Evolutionary conservation across 768 basidiomycete genomes (phyloP), one percentile per base, ranked within the genome.

Genomic region (Amanita pseudoporphyria): DNA sequence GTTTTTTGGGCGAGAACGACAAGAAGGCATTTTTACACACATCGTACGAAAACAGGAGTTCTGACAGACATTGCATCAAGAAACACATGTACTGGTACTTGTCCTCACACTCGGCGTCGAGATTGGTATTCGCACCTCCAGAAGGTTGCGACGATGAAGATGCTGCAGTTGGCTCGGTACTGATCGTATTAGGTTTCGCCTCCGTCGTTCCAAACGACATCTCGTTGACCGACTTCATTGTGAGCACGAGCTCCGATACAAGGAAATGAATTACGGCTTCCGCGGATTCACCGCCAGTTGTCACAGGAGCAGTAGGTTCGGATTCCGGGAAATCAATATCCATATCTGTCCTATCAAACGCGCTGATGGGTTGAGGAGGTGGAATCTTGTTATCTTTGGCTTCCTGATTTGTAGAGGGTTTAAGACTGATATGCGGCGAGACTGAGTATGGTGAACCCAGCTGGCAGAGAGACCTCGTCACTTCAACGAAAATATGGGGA

Each of bases 11-110:
- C 0, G 81, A 78, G 58, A 79, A 91, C 0, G 87, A 84, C 46
- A 96, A 63, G 65, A 99, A 91, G 5, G 86, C 82, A 21, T 82
- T 62, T 64, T 98, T 99, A 79, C 91, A 94, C 5, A 81, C 64
- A 56, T 92, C 85, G 58, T 98, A 99, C 10, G 92, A 97, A 53
- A 95, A 90, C 10, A 96, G 67, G 9, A 98, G 70, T 66, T 99
- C 96, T 2, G 92, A 89, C 40, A 97, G 71, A 56, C 82, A 86
- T 61, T 93, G 88, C 85, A 94, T 90, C 54, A 91, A 67, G 74
- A 94, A 91, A 59, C 83, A 87, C 13, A 77, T 71, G 58, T 87
- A 88, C 49, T 74, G 65, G 67, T 71, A 65, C 26, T 66, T 69
- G 53, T 72, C 71, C 39, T 67, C 64, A 21, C 60, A 49, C 10